These are phyloP conservation scores for Trametes cubensis DNA, from an alignment of 768 basidiomycete genomes.

Conservation along the genomic window DNA sequence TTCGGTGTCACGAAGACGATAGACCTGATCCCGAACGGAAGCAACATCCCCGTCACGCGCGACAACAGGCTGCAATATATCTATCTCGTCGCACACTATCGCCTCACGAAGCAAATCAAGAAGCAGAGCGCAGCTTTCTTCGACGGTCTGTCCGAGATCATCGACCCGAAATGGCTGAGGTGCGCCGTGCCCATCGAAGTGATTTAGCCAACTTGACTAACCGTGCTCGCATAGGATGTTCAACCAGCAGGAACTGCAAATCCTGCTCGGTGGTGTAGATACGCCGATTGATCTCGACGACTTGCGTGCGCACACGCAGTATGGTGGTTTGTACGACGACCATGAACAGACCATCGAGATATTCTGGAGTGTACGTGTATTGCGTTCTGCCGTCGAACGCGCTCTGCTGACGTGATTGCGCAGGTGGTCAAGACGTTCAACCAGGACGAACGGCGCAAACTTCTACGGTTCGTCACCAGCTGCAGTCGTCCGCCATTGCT, in stretches of 20 bases:
- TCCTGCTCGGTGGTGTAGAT: constrained; percentile 87
- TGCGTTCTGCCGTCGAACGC: not conserved
- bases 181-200: constrained; percentile 33
- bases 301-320: constrained; percentile 72
- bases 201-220: not conserved
- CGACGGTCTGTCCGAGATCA: constrained; percentile 88
- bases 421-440: constrained; percentile 80
- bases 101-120: constrained; percentile 86
- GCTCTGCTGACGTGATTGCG: not conserved
- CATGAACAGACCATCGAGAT: constrained; percentile 67
- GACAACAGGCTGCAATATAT: constrained; percentile 93
- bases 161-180: constrained; percentile 88
- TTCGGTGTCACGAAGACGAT: constrained; percentile 77
- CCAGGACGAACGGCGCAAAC: constrained; percentile 73
- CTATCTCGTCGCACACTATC: constrained; percentile 84
- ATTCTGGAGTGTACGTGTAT: constrained; percentile 77
- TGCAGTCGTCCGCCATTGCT: constrained; percentile 88
- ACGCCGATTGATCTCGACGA: constrained; percentile 85
- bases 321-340: constrained; percentile 79
- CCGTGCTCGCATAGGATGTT: constrained; percentile 69
- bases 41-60: constrained; percentile 80
- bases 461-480: constrained; percentile 92
- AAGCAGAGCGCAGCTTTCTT: constrained; percentile 86
- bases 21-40: constrained; percentile 81
- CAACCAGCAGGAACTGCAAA: constrained; percentile 93